Percentiles rank a stretch among this genome's conserved stretches.
phyloP scores from a whole-genome alignment of 2,329 filamentous ascomycete species.

The Scleromitrula shiraiana region DNA sequence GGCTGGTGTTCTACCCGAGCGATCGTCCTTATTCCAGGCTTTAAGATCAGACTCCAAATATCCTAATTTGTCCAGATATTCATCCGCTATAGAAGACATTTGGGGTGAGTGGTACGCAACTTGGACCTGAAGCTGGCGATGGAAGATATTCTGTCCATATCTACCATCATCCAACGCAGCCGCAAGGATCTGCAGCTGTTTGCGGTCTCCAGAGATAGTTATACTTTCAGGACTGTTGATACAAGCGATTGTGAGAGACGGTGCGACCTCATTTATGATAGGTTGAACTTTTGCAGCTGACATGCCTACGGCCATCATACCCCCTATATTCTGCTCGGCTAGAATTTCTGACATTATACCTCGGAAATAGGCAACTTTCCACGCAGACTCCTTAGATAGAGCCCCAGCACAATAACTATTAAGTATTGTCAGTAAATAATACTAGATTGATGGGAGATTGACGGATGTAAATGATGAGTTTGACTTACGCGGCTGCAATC shows the following conservation, averaged over 20 bases:
- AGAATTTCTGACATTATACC: constrained; percentile 17
- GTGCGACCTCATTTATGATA: neutral
- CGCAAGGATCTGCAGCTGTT: constrained; percentile 6
- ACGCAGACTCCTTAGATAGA: constrained; percentile 12
- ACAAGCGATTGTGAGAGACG: constrained; percentile 23
- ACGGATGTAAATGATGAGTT: neutral
- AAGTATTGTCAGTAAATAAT: neutral
- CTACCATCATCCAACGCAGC: neutral
- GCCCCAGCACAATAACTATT: constrained; percentile 20
- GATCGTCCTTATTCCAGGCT: neutral
- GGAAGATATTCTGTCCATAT: constrained; percentile 20
- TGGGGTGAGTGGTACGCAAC: constrained; percentile 34
- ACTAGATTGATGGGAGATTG: neutral
- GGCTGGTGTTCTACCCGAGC: constrained; percentile 30
- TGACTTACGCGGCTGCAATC: constrained; percentile 39
- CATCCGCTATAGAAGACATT: constrained; percentile 22
- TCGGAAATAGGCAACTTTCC: constrained; percentile 10
- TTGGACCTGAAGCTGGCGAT: constrained; percentile 29
- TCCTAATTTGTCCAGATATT: constrained; percentile 13
- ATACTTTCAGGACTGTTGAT: constrained; percentile 21
- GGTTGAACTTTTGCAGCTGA: constrained; percentile 1
- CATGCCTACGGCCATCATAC: constrained; percentile 29
- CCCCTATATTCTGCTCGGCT: constrained; percentile 25
- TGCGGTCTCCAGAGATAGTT: constrained; percentile 22
- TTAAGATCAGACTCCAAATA: no score